Conservation (phyloP, 2,329 filamentous ascomycete species). For the Beauveria brongniartii region DNA sequence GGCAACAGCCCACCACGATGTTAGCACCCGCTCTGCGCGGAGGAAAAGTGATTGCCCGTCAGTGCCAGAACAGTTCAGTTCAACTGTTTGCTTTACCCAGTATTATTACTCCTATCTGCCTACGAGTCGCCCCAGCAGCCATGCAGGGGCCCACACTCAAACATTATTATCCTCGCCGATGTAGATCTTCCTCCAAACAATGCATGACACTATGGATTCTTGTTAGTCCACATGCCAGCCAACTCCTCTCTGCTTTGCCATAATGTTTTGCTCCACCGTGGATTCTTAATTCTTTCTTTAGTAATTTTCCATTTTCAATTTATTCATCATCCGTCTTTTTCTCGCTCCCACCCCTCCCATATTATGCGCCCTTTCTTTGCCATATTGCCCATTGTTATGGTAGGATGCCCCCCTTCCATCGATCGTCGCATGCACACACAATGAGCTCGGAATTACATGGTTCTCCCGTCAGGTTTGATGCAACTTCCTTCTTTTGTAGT, state of each 20-base stretch:
- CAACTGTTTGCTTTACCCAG: too few species aligned
- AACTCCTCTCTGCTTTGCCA: not conserved
- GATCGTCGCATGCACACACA: not conserved
- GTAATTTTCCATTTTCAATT: not conserved
- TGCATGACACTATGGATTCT: not conserved
- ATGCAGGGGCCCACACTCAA: slow-evolving; percentile 17
- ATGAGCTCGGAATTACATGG: not conserved
- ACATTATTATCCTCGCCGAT: not conserved
- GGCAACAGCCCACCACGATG: not conserved
- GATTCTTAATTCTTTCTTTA: not conserved
- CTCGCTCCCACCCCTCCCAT: not conserved
- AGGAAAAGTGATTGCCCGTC: too few species aligned
- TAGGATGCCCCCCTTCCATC: not conserved
- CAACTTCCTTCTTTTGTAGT: not conserved
- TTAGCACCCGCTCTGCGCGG: not conserved
- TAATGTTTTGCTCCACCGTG: not conserved
- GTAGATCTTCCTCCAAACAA: slow-evolving; percentile 7
- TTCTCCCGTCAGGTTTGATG: not conserved
- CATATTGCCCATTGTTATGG: not conserved
- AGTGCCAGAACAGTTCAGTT: too few species aligned
- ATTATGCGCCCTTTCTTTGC: not conserved
- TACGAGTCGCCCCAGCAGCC: slow-evolving; percentile 25
- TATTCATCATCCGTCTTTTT: not conserved
- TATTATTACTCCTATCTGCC: not conserved
- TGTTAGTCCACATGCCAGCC: slow-evolving; percentile 2